Percentiles rank a stretch among this genome's conserved stretches.
These are phyloP conservation scores for Diutina ranongensis DNA, from an alignment of 1,139 yeast genomes.

Conservation along the genomic window DNA sequence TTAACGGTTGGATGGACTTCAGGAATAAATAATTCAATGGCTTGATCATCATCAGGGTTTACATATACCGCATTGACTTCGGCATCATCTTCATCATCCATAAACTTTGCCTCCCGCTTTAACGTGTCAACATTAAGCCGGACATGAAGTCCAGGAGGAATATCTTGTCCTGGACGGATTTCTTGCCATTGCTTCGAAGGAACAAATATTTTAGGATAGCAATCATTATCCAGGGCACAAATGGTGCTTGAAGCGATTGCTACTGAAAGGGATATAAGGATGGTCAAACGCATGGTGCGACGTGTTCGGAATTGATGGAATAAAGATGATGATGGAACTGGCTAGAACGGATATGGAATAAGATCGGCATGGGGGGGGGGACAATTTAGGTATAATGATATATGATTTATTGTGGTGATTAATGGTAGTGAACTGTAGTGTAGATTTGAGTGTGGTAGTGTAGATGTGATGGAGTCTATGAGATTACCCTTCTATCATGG, in stretches of 20 bases:
- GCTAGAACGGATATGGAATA: too few species aligned
- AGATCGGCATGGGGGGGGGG: too few species aligned
- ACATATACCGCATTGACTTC: background rate
- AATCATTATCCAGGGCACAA: constrained; percentile 20
- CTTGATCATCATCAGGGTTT: background rate
- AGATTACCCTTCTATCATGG: too few species aligned
- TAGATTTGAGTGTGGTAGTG: too few species aligned
- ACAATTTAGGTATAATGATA: background rate
- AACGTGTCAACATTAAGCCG: constrained; percentile 61
- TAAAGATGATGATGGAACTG: too few species aligned
- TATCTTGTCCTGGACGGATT: constrained; percentile 53
- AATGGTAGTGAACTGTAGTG: background rate
- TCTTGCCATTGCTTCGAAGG: constrained; percentile 61
- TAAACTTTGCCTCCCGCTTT: constrained; percentile 51
- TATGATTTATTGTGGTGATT: background rate
- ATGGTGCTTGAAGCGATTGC: background rate
- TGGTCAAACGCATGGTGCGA: background rate
- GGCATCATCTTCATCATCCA: constrained; percentile 18
- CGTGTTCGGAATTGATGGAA: background rate
- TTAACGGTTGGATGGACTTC: background rate
- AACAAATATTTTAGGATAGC: constrained; percentile 53
- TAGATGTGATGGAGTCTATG: too few species aligned
- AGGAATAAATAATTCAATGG: background rate
- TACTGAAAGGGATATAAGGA: background rate
- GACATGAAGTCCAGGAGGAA: constrained; percentile 73